Conservation (phyloP, 176 grass and related monocot species). For the Aegilops speltoides region DNA sequence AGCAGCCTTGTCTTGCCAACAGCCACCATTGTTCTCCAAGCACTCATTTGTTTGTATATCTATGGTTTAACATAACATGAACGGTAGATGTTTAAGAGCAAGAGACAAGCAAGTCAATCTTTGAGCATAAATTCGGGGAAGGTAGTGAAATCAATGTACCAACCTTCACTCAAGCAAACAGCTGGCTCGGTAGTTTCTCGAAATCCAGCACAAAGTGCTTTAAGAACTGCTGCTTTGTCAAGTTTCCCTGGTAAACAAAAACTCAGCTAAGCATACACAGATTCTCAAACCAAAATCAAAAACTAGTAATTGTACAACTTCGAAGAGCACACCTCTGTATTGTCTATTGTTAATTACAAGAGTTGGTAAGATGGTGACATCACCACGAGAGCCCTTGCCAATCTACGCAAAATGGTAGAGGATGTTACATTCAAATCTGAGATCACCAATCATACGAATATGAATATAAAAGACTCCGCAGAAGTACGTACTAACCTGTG, state of each 20-base stretch:
- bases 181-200: constrained; percentile 70
- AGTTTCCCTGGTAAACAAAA: constrained; percentile 57
- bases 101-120: constrained; percentile 5
- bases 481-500: constrained; percentile 46
- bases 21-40: constrained; percentile 93
- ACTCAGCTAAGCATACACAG: background rate
- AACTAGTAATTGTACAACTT: background rate
- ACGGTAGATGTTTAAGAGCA: background rate
- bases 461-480: background rate
- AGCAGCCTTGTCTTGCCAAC: constrained; percentile 84
- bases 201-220: constrained; percentile 80
- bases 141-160: background rate
- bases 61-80: constrained; percentile 25
- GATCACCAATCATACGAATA: background rate
- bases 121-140: background rate
- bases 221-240: constrained; percentile 69
- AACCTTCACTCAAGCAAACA: constrained; percentile 85
- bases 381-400: constrained; percentile 70
- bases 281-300: background rate
- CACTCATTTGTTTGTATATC: constrained; percentile 99
- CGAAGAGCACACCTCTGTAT: constrained; percentile 61
- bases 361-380: constrained; percentile 80
- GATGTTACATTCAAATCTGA: constrained; percentile 18
- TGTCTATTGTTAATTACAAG: constrained; percentile 88
- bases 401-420: constrained; percentile 37